Conservation (phyloP, 78 protist genomes). For the Dictyostelium purpureum region DNA sequence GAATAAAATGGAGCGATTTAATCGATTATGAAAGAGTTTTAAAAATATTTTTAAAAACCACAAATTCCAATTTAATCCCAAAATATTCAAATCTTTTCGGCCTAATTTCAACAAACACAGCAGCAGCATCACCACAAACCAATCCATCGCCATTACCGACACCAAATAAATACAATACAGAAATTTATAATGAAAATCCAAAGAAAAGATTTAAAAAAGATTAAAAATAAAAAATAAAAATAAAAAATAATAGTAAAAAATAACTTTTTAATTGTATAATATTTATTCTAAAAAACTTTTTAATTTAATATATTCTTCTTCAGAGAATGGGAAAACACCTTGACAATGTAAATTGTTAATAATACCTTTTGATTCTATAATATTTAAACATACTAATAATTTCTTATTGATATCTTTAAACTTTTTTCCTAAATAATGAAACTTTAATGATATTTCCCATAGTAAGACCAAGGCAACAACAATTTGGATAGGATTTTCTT, state of each 20-base stretch:
- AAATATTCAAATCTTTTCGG: neutral
- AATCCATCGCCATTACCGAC: no score
- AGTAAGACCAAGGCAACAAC: conserved; percentile 7
- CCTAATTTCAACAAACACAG: no score
- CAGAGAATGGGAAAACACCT: conserved; percentile 29
- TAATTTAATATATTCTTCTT: conserved; percentile 5
- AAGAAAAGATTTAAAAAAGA: no score
- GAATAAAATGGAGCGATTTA: conserved; percentile 16
- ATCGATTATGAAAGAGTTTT: neutral
- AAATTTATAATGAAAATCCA: no score
- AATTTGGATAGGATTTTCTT: neutral
- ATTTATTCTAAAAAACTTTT: conserved; percentile 8
- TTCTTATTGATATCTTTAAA: conserved; percentile 1
- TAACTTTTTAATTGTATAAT: no score
- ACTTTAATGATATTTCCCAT: conserved; percentile 9
- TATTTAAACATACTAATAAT: neutral
- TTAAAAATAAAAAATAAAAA: no score
- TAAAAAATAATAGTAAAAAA: no score
- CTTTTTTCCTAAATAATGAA: neutral
- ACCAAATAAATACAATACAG: no score
- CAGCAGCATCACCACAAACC: no score
- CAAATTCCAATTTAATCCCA: neutral
- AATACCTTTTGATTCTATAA: neutral
- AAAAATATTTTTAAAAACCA: neutral
- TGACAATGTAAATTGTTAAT: neutral